A percentile compares a stretch with the other conserved stretches of the same genome.
Conservation (phyloP, 352 stramenopile species). For the Pythium grandisporangium region DNA sequence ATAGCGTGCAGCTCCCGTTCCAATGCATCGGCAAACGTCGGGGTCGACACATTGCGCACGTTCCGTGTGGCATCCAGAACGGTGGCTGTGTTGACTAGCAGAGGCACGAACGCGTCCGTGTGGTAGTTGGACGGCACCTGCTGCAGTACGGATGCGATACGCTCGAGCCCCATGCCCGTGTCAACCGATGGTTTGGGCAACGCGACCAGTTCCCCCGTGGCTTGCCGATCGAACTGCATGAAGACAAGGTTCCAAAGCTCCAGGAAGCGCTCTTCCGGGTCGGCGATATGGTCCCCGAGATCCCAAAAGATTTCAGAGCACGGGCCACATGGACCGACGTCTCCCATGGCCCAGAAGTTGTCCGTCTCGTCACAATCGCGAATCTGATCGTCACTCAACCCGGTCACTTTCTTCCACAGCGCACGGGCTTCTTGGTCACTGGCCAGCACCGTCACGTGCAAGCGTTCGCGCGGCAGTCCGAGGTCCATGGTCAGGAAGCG, state of each 20-base stretch:
- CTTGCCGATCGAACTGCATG: constrained; percentile 94
- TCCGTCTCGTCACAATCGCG: constrained; percentile 77
- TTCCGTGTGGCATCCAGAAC: constrained; percentile 34
- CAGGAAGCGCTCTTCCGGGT: constrained; percentile 77
- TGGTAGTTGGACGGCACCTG: constrained; percentile 92
- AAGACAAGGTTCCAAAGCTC: constrained; percentile 99
- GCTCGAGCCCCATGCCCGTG: constrained; percentile 97
- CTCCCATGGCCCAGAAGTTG: constrained; percentile 97
- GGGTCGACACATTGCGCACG: constrained; percentile 1
- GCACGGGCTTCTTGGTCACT: constrained; percentile 50
- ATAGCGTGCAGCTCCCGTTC: constrained; percentile 33
- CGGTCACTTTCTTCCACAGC: constrained; percentile 47
- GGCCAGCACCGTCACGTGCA: constrained; percentile 63
- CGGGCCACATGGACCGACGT: constrained; percentile 90
- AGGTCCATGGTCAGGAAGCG: constrained; percentile 91
- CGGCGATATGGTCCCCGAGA: constrained; percentile 62
- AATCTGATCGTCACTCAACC: constrained; percentile 41
- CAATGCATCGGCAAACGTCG: constrained; percentile 26
- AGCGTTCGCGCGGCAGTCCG: constrained; percentile 30
- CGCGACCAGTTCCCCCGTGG: constrained; percentile 43
- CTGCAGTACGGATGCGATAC: constrained; percentile 93
- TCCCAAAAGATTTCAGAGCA: constrained; percentile 96
- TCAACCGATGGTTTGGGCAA: constrained; percentile 92
- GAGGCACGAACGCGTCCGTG: constrained; percentile 93
- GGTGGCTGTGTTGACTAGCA: constrained; percentile 46